phyloP scores from a whole-genome alignment of 164 flowering plant genomes.

The Magnolia changhungtana region DNA sequence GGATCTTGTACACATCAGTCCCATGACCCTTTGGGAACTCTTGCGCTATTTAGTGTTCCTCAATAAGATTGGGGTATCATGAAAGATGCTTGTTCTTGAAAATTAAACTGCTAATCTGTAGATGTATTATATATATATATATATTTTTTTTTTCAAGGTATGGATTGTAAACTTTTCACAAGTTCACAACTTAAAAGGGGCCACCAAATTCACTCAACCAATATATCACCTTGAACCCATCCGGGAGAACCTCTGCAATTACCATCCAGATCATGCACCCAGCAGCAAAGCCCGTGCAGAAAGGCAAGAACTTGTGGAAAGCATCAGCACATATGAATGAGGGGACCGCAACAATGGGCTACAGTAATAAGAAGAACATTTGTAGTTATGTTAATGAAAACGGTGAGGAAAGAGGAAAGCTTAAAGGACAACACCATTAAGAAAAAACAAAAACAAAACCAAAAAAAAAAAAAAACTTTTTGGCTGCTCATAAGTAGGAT shows the following conservation, averaged over 20 bases:
- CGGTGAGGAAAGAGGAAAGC: neutral
- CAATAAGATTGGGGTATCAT: too few relatives aligned
- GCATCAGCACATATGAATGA: slow-evolving; percentile 98
- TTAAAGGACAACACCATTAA: neutral
- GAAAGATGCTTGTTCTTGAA: neutral
- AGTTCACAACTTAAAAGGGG: too few relatives aligned
- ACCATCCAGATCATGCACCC: slow-evolving; percentile 99
- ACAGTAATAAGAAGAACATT: slow-evolving; percentile 18
- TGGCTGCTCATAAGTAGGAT: too few relatives aligned
- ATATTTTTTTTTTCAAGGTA: neutral
- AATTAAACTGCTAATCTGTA: neutral
- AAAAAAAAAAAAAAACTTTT: neutral
- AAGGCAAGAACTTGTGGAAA: slow-evolving; percentile 83
- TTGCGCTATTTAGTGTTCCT: too few relatives aligned
- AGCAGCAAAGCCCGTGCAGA: slow-evolving; percentile 97
- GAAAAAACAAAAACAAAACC: neutral
- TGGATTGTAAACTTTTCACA: neutral
- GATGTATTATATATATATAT: neutral
- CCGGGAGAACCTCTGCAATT: slow-evolving; percentile 94
- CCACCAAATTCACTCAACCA: neutral
- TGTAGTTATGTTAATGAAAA: neutral
- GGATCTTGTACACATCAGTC: neutral
- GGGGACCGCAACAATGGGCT: slow-evolving; percentile 98
- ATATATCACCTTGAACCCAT: slow-evolving; percentile 78
- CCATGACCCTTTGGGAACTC: neutral